These are phyloP conservation scores for Sicyos edulis DNA, from an alignment of 306 rosid genomes.

Conservation along the genomic window DNA sequence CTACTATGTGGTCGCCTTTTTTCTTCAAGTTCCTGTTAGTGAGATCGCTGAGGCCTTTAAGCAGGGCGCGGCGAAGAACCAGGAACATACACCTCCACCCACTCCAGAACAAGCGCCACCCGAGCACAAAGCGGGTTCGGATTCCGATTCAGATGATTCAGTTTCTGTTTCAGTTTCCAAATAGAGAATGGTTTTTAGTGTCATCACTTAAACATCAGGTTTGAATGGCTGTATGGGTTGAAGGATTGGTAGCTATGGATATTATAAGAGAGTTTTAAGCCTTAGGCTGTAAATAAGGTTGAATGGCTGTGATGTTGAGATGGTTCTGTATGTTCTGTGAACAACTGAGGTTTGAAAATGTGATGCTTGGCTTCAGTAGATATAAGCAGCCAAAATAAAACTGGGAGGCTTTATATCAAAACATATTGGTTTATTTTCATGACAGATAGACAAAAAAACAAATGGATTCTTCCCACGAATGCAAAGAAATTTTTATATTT, in stretches of 20 bases:
- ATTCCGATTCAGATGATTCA: constrained; percentile 17
- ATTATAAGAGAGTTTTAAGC: not conserved
- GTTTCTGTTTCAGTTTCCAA: not conserved
- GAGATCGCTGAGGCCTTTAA: constrained; percentile 43
- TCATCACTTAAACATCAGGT: not conserved
- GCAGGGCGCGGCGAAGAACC: constrained; percentile 31
- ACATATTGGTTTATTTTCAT: not conserved
- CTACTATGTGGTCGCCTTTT: constrained; percentile 39
- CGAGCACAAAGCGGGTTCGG: constrained; percentile 29
- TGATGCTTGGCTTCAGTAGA: not conserved
- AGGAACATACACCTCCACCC: constrained; percentile 6
- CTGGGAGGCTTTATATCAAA: not conserved
- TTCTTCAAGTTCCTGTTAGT: constrained; percentile 64
- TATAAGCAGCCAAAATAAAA: no score
- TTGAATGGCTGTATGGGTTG: not conserved
- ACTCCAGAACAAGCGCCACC: constrained; percentile 1
- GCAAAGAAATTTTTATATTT: no score
- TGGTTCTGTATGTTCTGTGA: not conserved
- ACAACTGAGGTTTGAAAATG: not conserved
- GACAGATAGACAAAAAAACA: not conserved
- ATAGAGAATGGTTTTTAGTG: not conserved
- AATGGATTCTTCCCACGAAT: no score
- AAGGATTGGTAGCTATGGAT: not conserved
- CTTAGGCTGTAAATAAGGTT: not conserved
- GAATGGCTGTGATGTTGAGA: not conserved